phyloP scores from a whole-genome alignment of 176 grass and related monocot species.

The Otatea glauca region DNA sequence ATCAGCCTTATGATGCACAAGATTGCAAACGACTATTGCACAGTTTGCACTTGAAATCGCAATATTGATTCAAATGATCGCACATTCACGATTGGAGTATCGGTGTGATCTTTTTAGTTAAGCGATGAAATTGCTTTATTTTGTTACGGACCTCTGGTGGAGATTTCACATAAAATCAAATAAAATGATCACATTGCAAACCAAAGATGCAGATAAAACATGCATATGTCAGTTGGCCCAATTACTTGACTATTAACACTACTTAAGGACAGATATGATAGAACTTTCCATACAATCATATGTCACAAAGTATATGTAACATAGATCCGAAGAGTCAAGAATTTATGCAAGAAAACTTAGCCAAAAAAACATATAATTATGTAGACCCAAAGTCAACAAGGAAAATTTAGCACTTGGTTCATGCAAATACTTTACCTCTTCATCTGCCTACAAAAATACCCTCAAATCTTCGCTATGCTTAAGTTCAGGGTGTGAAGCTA shows the following conservation, averaged over 20 bases:
- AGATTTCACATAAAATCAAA: slow-evolving; percentile 11
- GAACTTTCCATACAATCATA: too few species aligned
- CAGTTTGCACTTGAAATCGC: neutral
- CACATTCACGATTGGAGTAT: neutral
- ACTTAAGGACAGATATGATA: too few species aligned
- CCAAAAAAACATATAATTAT: too few species aligned
- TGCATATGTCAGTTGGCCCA: neutral
- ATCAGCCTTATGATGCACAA: slow-evolving; percentile 5
- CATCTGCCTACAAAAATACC: slow-evolving; percentile 91
- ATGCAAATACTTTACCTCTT: slow-evolving; percentile 74
- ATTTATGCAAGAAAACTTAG: too few species aligned
- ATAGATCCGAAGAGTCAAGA: too few species aligned
- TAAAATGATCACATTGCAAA: slow-evolving; percentile 21
- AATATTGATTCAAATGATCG: neutral
- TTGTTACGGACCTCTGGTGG: neutral
- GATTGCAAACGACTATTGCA: slow-evolving; percentile 11
- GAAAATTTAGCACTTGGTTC: too few species aligned
- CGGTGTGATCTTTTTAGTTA: neutral
- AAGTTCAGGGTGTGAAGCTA: slow-evolving; percentile 90
- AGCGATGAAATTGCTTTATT: slow-evolving; percentile 3
- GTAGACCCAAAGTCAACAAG: too few species aligned
- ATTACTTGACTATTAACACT: slow-evolving; percentile 17
- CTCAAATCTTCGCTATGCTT: slow-evolving; percentile 90
- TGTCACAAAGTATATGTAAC: too few species aligned
- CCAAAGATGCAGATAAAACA: neutral